Base-by-base conservation (phyloP, 2,329 filamentous ascomycete genomes). In the Xylariaceae sp. region DNA sequence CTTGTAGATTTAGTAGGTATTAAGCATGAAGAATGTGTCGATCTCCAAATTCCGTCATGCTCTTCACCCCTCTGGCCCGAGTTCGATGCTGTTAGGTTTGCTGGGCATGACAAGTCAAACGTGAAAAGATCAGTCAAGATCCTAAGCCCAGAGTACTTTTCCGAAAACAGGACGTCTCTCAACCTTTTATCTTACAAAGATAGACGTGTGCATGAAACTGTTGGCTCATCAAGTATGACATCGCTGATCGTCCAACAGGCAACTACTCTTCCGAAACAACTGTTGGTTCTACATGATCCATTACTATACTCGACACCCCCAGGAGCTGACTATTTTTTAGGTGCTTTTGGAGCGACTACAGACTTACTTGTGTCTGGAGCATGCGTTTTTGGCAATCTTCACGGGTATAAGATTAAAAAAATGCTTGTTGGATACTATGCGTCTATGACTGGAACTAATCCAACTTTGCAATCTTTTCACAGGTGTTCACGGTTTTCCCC, bases 141-240 rank as follows among this genome's bases (percentile, higher is more conserved):
- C 13, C 20, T 51, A 3, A 55, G 41, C 20, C 20, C 48, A 24
- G 51, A 54, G 6, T 40, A 30, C n/a, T 45, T 57, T 24, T 8
- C 24, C 6, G 15, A 13, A 10, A 21, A 20, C 6, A 46, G 26
- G 13, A 50, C 13, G 8, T 41, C 50, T 16, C 29, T 57, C 24
- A 50, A 57, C 27, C n/a, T 50, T 16, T 18, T 57, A 2, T 49
- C 50, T 9, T 8, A 6, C 10, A 40, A 35, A 15, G 55, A 57
- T 10, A 33, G 20, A 30, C 45, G 46, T 10, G 35, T 57, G 6
- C 39, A 18, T 7, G 33, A 46, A 4, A 23, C 10, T 3, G 18
- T 15, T 16, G n/a, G 1, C 16, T 8, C n/a, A n/a, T 41, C 29
- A 10, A 15, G 35, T 11, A 27, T 16, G 13, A 24, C 6, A 13